Evolutionary conservation across 495 filamentous ascomycete genomes (phyloP), one percentile per base, ranked within the genome.

Genomic region (Aspergillus mulundensis): DNA sequence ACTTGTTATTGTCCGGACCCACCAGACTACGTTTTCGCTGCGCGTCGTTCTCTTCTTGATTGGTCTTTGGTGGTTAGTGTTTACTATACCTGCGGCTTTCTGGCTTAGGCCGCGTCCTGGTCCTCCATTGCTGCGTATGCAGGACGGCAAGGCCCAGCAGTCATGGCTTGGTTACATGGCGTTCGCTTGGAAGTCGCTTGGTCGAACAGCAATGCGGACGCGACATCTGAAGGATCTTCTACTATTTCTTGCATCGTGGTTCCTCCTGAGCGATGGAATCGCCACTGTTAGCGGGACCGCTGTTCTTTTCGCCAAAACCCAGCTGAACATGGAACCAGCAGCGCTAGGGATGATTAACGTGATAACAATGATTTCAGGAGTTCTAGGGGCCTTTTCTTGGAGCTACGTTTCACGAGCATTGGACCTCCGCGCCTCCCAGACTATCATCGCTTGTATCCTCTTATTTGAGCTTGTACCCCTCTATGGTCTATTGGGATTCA

Each of bases 211-310:
- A 6, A 79, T 83, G 63, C 84, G 90, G 30, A 91, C 94, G 0
- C 80, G 90, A 1, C 86, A 79, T 11, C 78, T 97, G 16, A 85
- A 89, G 59, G 94, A 98, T 64, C 85, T 97, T 43, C 70, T 91
- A 25, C 76, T 97, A 36, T 98, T 98, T 64, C 81, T 97, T 19
- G 81, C 80, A 5, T 90, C 91, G 16, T 98, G 94, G 94, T 97
- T 98, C 67, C 78, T 98, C 14, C 81, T 98, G 2, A 92, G 87
- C 44, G 94, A 98, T 56, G 90, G 87, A 28, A 94, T 98, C 60
- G 94, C 94, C 10, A 98, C 94, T 0, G 90, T 95, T 14, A 94
- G 89, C 50, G 95, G 94, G 8, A 97, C 94, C 7, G 94, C 94
- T 8, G 88, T 98, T 19, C 78, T 98, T 11, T 98, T 95, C 66